Evolutionary conservation across 2,329 filamentous ascomycete species (phyloP).

Genomic region (Corniculantispora saksenae): DNA sequence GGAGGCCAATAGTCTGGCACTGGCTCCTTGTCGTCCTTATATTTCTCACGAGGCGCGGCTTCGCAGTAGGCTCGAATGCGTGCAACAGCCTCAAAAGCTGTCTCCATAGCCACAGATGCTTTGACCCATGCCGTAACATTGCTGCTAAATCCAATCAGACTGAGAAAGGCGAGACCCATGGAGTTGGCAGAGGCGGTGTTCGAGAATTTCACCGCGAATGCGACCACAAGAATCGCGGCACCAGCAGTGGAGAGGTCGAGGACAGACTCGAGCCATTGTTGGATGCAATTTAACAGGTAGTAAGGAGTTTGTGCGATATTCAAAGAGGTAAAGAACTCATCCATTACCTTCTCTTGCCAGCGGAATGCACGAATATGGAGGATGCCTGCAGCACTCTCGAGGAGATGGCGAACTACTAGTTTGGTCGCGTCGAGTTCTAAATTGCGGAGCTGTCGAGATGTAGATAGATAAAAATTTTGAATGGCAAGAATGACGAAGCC

Average conservation of each 20-base stretch:
- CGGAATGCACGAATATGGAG: constrained; percentile 55
- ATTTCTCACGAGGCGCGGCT: neutral
- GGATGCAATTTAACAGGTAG: constrained; percentile 55
- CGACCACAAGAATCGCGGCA: neutral
- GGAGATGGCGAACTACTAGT: constrained; percentile 35
- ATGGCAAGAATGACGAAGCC: constrained; percentile 28
- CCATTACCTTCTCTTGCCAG: constrained; percentile 46
- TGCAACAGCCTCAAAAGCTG: neutral
- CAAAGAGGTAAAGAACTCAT: constrained; percentile 45
- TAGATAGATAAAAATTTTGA: constrained; percentile 35
- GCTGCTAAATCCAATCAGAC: neutral
- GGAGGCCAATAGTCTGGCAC: neutral
- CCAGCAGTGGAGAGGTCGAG: constrained; percentile 38
- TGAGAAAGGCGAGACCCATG: constrained; percentile 2
- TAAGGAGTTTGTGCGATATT: constrained; percentile 54
- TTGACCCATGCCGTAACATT: neutral
- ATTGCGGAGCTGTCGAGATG: constrained; percentile 38
- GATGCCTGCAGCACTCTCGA: constrained; percentile 47
- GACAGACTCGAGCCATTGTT: constrained; percentile 54
- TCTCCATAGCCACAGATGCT: neutral
- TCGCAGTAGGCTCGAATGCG: neutral
- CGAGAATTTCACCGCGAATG: neutral
- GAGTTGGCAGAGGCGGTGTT: neutral
- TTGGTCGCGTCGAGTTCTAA: constrained; percentile 38
- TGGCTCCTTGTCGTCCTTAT: neutral